Evolutionary conservation across 805 yeast species (phyloP).

Genomic region (Candida loeiensis): DNA sequence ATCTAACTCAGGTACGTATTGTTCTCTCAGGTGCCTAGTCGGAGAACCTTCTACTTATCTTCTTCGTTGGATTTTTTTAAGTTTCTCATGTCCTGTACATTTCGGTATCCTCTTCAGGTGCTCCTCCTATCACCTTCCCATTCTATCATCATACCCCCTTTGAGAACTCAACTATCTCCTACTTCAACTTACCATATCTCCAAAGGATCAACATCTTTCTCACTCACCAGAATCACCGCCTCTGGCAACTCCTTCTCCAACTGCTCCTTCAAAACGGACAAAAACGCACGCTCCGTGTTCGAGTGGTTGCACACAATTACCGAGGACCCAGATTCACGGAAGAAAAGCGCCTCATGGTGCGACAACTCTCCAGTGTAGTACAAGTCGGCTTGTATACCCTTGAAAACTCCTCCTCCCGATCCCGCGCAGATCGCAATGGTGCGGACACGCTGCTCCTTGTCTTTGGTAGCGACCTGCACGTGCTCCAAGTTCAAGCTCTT

Average conservation of each 20-base stretch:
- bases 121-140: background rate
- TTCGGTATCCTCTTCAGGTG: no score
- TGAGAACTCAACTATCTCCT: no score
- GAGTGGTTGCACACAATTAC: conserved; percentile 85
- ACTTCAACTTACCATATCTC: conserved; percentile 13
- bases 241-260: conserved; percentile 43
- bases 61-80: no score
- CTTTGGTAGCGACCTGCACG: conserved; percentile 58
- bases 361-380: conserved; percentile 90
- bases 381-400: conserved; percentile 60
- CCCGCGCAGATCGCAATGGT: conserved; percentile 92
- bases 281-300: conserved; percentile 87
- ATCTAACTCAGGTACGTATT: no score
- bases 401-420: conserved; percentile 78
- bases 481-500: conserved; percentile 45
- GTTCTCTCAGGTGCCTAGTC: no score
- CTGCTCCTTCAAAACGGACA: conserved; percentile 50
- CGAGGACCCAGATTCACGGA: conserved; percentile 66
- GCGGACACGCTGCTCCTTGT: conserved; percentile 33
- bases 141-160: background rate
- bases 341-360: conserved; percentile 82
- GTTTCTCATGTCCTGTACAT: no score
- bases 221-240: conserved; percentile 48
- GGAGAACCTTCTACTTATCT: no score
- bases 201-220: conserved; percentile 63